Base-by-base conservation (phyloP, 352 stramenopile genomes). In the Phytophthora nicotianae region DNA sequence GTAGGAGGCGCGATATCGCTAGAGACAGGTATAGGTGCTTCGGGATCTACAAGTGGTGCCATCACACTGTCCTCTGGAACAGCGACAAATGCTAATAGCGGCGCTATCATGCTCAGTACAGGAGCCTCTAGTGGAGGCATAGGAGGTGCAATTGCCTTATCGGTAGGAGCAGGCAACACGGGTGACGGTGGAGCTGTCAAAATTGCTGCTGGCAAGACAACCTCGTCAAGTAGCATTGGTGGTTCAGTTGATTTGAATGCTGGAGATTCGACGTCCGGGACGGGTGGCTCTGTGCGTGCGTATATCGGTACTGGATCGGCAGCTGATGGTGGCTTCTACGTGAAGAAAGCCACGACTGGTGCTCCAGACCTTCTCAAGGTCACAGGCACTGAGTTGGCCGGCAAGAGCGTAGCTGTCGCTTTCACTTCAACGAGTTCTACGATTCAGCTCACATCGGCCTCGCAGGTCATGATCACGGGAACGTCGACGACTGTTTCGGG, bases 201-300 rank as follows among this genome's bases (percentile, higher is more conserved):
- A n/a, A 66, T 86, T 35, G 68, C 56, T 38, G 77, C 74, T 35
- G 81, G 81, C 5, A 76, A 72, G 21, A 76, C 77, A 13, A 77
- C 71, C 2, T 64, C 54, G 2, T 29, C 46, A 20, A 58, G 21
- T 49, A 65, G 48, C 14, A 68, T 66, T 9, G 81, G 81, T 20
- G 81, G 81, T 4, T 69, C 59, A 14, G 52, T 87, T 14, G 69
- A 70, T 50, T 60, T 90, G 17, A 65, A 27, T 32, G 74, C 72
- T 51, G 81, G 81, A 17, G 58, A 67, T 37, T 72, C 62, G 2
- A 67, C 66, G 0, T 50, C 61, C 9, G 75, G 75, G 26, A 73
- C 70, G 1, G 80, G 80, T 26, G 81, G 81, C 2, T 86, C 74
- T 9, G 59, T 90, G 21, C 70, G 71, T 11, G 49, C 73, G 6